A percentile compares a stretch with the other conserved stretches of the same genome.
Conservation (phyloP, 257 asterid genomes). For the Ophiorrhiza pumila region DNA sequence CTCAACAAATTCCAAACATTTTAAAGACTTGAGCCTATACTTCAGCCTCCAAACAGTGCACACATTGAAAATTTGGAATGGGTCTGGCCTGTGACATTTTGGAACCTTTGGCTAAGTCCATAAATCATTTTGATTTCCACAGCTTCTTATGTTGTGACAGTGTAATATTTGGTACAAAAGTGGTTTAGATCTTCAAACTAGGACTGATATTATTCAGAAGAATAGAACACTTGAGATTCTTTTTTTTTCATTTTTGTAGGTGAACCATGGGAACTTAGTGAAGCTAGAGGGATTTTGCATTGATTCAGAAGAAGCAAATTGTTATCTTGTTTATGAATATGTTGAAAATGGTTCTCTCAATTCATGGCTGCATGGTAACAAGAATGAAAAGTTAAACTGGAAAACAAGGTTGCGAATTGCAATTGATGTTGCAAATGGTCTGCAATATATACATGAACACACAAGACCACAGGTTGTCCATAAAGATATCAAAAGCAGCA, state of each 20-base stretch:
- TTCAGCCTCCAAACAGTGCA: not conserved
- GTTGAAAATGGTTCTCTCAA: slow-evolving; percentile 78
- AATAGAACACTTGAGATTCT: not conserved
- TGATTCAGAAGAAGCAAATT: slow-evolving; percentile 74
- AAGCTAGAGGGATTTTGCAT: slow-evolving; percentile 95
- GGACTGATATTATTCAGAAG: not conserved
- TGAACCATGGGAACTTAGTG: slow-evolving; percentile 94
- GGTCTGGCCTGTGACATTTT: not conserved
- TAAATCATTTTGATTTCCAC: not conserved
- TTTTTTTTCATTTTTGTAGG: slow-evolving; percentile 34
- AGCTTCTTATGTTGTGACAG: not conserved
- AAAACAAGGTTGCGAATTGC: slow-evolving; percentile 67
- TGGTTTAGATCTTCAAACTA: not conserved
- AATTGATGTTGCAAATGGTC: slow-evolving; percentile 86
- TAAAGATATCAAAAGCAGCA: slow-evolving; percentile 88
- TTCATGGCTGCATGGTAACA: slow-evolving; percentile 68
- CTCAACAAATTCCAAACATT: not conserved
- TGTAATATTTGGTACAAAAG: too few species aligned
- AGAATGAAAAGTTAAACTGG: slow-evolving; percentile 58
- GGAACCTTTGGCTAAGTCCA: not conserved
- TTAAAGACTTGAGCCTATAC: not conserved
- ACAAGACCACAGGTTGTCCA: slow-evolving; percentile 91
- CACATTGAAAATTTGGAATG: not conserved
- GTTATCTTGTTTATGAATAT: slow-evolving; percentile 80
- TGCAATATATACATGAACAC: slow-evolving; percentile 94